phyloP scores from a whole-genome alignment of 1,284 basidiomycete genomes.

The Fomes fomentarius region DNA sequence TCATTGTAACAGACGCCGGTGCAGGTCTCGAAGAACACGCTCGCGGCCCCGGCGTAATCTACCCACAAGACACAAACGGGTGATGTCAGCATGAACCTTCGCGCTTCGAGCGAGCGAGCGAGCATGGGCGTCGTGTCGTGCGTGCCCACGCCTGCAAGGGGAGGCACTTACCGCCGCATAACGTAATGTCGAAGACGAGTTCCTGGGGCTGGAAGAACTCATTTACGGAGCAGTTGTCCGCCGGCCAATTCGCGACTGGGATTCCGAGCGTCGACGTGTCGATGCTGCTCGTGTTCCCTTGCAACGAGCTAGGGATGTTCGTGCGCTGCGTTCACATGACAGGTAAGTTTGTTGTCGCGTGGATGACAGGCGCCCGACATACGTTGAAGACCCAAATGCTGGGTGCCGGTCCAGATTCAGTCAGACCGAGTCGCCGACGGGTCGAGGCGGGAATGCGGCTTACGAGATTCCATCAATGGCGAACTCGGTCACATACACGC shows the following conservation, averaged over 20 bases:
- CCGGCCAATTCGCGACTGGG: slow-evolving; percentile 71
- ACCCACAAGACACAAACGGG: not conserved
- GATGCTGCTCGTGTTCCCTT: slow-evolving; percentile 55
- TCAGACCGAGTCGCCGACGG: not conserved
- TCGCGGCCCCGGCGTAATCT: slow-evolving; percentile 43
- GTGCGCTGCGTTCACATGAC: slow-evolving; percentile 42
- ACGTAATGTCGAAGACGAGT: slow-evolving; percentile 75
- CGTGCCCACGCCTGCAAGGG: slow-evolving; percentile 1
- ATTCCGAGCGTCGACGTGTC: slow-evolving; percentile 68
- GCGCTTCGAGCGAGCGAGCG: not conserved
- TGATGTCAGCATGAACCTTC: slow-evolving; percentile 9
- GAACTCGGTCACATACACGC: slow-evolving; percentile 75
- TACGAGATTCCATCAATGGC: slow-evolving; percentile 66
- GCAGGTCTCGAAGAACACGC: slow-evolving; percentile 68
- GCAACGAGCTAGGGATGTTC: slow-evolving; percentile 58
- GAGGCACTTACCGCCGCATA: slow-evolving; percentile 63
- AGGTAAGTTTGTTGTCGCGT: slow-evolving; percentile 5
- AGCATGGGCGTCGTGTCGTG: not conserved
- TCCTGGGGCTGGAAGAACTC: slow-evolving; percentile 68
- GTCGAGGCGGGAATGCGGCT: slow-evolving; percentile 24
- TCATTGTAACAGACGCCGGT: slow-evolving; percentile 70
- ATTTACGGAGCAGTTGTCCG: slow-evolving; percentile 58
- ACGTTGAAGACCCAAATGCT: slow-evolving; percentile 80
- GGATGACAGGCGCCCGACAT: slow-evolving; percentile 25
- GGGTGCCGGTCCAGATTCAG: slow-evolving; percentile 4